Evolutionary conservation across 2,329 filamentous ascomycete genomes (phyloP), one percentile per base, ranked within the genome.

Genomic region (Huntiella decipiens): DNA sequence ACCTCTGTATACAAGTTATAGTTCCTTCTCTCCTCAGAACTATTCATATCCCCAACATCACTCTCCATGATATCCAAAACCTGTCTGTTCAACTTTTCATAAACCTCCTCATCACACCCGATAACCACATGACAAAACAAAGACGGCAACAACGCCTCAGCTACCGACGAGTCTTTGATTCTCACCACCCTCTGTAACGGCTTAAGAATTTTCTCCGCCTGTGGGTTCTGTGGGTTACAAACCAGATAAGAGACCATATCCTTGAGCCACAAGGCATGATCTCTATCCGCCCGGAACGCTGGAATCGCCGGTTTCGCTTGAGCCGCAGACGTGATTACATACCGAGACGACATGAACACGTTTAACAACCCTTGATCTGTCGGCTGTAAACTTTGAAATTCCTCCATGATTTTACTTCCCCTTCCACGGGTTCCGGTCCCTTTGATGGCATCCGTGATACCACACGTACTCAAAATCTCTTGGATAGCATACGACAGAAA

Each of bases 401-500:
- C 81, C 46, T 73, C 66, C 55, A 79, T 82, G 19, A 79, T 71
- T 3, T 72, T 67, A 42, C 71, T 71, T 8, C 68, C 67, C 8
- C 40, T 13, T 22, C 77, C 71, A 3, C 58, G 15, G 15, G 52
- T 49, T 4, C 59, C 59, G 1, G 60, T 58, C 3, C 63, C 61
- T 34, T 63, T 59, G 57, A 61, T 60, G 28, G 58, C 59, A 8
- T 71, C 65, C 49, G 69, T 77, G 55, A 95, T 78, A 22, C 81
- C 78, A 55, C 82, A 84, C 53, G 79, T 76, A 38, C 79, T 77
- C 3, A 96, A 70, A 36, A 96, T 70, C 55, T 93, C 81, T 60
- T 99, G 91, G 77, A 98, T 95, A 2, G 81, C 83, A 60, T 82
- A 98, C 1, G 88, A 88, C 13, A 99, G 68, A 57, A 92, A 94